A percentile compares a stretch with the other conserved stretches of the same genome.
Evolutionary conservation across 768 basidiomycete species (phyloP).

Genomic region (Panaeolus papilionaceus): DNA sequence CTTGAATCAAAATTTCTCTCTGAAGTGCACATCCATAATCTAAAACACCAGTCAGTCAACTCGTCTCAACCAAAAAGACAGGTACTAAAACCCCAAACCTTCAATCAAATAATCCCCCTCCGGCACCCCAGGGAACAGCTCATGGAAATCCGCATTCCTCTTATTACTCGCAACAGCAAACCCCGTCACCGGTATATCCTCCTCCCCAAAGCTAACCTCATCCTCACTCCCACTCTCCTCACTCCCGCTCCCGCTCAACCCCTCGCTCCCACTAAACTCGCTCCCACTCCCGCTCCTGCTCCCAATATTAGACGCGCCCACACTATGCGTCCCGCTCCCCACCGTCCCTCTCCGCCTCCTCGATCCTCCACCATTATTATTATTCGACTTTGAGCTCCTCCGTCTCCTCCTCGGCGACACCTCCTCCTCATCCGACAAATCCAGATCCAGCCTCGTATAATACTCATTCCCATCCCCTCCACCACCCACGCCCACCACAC

Average conservation of each 20-base stretch:
- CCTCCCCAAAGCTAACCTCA: conserved; percentile 59
- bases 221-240: conserved; percentile 40
- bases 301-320: neutral
- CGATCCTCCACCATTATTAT: conserved; percentile 34
- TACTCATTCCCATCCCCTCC: conserved; percentile 21
- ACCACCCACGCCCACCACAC: conserved; percentile 18
- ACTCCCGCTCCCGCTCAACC: conserved; percentile 36
- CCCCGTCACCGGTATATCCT: conserved; percentile 91
- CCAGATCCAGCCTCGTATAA: conserved; percentile 23
- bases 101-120: conserved; percentile 99
- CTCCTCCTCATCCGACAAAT: conserved; percentile 31
- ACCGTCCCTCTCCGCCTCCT: conserved; percentile 24
- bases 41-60: conserved; percentile 37
- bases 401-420: conserved; percentile 44
- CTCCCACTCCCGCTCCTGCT: conserved; percentile 35
- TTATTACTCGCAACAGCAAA: conserved; percentile 97
- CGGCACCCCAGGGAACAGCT: conserved; percentile 86
- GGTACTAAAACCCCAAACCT: conserved; percentile 65
- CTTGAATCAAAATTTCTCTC: conserved; percentile 96
- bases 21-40: conserved; percentile 98
- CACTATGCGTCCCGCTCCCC: neutral
- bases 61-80: too few species aligned
- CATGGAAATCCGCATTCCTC: conserved; percentile 95
- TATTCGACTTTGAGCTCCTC: conserved; percentile 34
- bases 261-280: conserved; percentile 39